Base-by-base conservation (phyloP, 164 flowering plant species). In the Malania oleifera region DNA sequence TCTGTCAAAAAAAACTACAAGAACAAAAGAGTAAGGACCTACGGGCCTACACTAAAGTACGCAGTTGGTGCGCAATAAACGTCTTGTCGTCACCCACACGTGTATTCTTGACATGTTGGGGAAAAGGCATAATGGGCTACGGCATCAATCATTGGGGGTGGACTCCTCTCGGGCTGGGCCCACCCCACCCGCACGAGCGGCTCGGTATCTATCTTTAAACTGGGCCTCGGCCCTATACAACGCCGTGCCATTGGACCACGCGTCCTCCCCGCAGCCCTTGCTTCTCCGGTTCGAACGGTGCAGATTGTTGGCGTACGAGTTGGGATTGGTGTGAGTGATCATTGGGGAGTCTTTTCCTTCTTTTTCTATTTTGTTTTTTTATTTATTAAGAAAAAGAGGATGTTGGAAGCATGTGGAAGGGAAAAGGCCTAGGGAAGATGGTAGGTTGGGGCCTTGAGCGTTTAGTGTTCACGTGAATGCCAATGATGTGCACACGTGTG, bases 171-270 rank as follows among this genome's bases (percentile, higher is more conserved):
- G 10, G 22, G 19, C 31, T 23, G 61, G 70, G 52, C 70, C n/a
- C n/a, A n/a, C n/a, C n/a, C n/a, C 72, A 71, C 54, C 76, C 80
- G 75, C 80, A 77, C 84, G 82, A 70, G 76, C 62, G 78, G 62
- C 28, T 28, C 0, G 13, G 10, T 25, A 47, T 7, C 18, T 38
- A 7, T n/a, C 46, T 11, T 43, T 7, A 4, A 7, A 43, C 20
- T 43, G 11, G 5, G 13, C 9, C 29, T 10, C 39, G 20, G 49
- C 27, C 29, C 28, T 1, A 44, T 2, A 18, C n/a, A 47, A 23
- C 18, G 53, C 44, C 18, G 27, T 19, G 13, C 34, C 25, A 51
- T 45, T 57, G 57, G 35, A 9, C 58, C 58, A 39, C 58, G 14
- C 22, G 0, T 35, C 24, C 18, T 29, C 13, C 24, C 15, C 35